Conservation (phyloP, 768 basidiomycete species). For the Naganishia randhawae region DNA sequence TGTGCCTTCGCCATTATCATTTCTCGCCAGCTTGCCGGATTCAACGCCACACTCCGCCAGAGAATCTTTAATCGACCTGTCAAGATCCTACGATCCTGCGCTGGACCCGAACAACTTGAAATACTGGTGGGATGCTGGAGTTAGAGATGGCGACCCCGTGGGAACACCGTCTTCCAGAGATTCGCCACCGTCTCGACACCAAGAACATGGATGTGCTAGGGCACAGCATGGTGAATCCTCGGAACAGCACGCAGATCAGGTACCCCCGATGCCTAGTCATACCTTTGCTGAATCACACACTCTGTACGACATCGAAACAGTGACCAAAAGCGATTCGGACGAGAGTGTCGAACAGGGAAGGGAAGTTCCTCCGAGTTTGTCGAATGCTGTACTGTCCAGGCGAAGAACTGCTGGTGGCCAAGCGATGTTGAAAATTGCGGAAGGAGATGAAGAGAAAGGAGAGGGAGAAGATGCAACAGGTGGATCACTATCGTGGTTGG, state of each 20-base stretch:
- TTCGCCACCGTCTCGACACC: not conserved
- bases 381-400: not conserved
- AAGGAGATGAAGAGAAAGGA: not conserved
- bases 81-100: conserved; percentile 12
- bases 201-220: too few species aligned
- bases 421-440: not conserved
- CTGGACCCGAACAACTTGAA: conserved; percentile 18
- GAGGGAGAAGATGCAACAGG: not conserved
- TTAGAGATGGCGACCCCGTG: conserved; percentile 6
- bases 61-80: not conserved
- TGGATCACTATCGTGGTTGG: not conserved
- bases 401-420: not conserved
- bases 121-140: conserved; percentile 18
- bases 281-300: too few species aligned
- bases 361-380: not conserved
- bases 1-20: not conserved
- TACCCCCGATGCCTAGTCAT: not conserved
- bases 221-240: not conserved
- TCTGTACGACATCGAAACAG: not conserved
- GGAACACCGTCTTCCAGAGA: not conserved
- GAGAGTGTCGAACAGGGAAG: conserved; percentile 1
- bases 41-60: not conserved
- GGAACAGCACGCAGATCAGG: not conserved
- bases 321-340: not conserved
- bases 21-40: not conserved